Percentiles rank a stretch among this genome's conserved stretches.
These are phyloP conservation scores for Alopecurus myosuroides DNA, from an alignment of 176 grass and related monocot genomes.

Conservation along the genomic window DNA sequence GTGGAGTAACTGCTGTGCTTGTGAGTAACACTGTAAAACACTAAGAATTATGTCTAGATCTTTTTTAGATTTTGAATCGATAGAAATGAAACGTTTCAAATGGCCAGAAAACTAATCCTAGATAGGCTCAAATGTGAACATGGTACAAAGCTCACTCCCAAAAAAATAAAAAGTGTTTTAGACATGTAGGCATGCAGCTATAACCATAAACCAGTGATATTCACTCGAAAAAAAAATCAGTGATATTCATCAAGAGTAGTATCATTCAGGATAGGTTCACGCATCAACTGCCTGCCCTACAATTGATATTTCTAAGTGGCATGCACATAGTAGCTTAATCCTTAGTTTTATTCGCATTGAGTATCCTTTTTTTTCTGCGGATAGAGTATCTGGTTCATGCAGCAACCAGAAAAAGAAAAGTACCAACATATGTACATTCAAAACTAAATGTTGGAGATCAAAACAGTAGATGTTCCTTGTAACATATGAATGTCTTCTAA, in stretches of 20 bases:
- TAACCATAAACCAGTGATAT: background rate
- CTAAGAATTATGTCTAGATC: background rate
- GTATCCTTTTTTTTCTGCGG: background rate
- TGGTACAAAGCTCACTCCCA: background rate
- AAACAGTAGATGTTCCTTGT: background rate
- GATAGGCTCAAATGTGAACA: background rate
- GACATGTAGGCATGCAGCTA: background rate
- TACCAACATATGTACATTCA: background rate
- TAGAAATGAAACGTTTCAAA: background rate
- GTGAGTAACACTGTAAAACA: background rate
- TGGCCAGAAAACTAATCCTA: background rate
- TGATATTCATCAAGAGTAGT: background rate
- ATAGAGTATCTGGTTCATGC: background rate
- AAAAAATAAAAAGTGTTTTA: background rate
- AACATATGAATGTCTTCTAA: background rate
- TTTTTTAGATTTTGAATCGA: background rate
- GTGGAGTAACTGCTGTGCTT: background rate
- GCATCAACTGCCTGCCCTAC: background rate
- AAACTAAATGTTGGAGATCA: background rate
- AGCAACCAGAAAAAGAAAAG: background rate
- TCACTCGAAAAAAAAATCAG: background rate
- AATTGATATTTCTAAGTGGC: background rate
- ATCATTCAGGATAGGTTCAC: background rate
- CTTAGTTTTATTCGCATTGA: background rate
- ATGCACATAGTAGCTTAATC: slow-evolving; percentile 9